Base-by-base conservation (phyloP, 2,329 filamentous ascomycete genomes). In the Pseudocercospora macadamiae region DNA sequence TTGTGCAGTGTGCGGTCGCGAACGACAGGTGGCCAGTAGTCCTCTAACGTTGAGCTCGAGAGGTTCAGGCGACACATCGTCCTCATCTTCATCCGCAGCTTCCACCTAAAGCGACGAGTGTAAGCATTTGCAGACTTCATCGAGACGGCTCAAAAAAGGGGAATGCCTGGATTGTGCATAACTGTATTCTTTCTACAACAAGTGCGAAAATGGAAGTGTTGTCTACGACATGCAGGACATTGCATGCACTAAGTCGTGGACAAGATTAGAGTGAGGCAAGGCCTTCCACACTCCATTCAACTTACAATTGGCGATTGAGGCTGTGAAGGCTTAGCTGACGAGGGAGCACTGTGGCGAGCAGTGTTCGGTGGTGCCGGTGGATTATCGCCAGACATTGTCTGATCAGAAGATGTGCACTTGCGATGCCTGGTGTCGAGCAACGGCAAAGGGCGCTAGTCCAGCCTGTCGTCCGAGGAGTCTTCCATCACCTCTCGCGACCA, bases 281-380 rank as follows among this genome's bases (percentile, higher is more conserved):
- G n/a, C n/a, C n/a, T n/a, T n/a, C n/a, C n/a, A n/a, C n/a, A n/a
- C n/a, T n/a, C n/a, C n/a, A n/a, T n/a, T n/a, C n/a, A n/a, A n/a
- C n/a, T n/a, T 18, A 49, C 5, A 28, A 45, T 42, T 32, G 64
- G 60, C 25, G 63, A 62, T 42, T 65, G 57, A 6, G 62, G 57
- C 25, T 34, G 36, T n/a, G 65, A 68, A 6, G 60, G 60, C 25
- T 57, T 57, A 3, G 60, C 58, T 5, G 67, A 69, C 1, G 65
- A 66, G 16, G 56, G 53, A 12, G 49, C 49, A 28, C 63, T 67
- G 28, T 55, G 54, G 21, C 60, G 55, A 21, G 42, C 63, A 18
- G 68, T 68, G 44, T 70, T 70, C 7, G 68, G 67, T 37, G 68
- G 68, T 9, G 52, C 59, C n/a, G 55, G 60, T 25, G 64, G 68